Evolutionary conservation across 2,329 filamentous ascomycete species (phyloP), one percentile per base, ranked within the genome.

Genomic region (Hypoxylon sp.): DNA sequence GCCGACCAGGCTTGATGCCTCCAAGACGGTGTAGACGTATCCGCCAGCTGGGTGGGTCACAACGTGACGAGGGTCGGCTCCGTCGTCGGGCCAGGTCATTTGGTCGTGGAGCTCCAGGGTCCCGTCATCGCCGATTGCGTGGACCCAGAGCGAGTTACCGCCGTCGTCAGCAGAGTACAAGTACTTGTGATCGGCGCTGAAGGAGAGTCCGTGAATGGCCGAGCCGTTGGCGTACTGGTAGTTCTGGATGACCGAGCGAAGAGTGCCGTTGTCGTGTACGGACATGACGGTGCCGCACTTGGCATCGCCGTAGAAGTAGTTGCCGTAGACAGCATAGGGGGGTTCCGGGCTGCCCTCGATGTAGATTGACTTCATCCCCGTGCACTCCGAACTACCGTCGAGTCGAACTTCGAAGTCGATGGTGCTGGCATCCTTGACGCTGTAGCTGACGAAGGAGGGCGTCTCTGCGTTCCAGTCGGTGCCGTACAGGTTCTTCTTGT

Each of bases 91-190:
- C 10, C 67, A 72, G 1, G 43, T 26, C 15, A 71, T 6, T 13
- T 46, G 58, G 10, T 26, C 48, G 0, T 70, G 60, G 13, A 34
- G 32, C 2, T 50, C 43, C 4, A 75, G 39, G 4, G 49, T 34
- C 3, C 72, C 73, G 3, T 68, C 70, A 5, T 6, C 20, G 43
- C 71, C 65, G 53, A 74, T 67, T 6, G 11, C 43, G 51, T 77
- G 76, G 13, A 73, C 72, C 75, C 73, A 76, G 30, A 78, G 77
- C 57, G 79, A 79, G 70, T 84, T 82, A 52, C 78, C 80, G 24
- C 73, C 73, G 65, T 81, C 78, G 65, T 84, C 81, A 19, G 82
- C 81, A 10, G 81, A 82, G 71, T 83, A 81, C 15, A 84, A 71
- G 65, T 80, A 81, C 44, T 76, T 74, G 57, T 79, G 77, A 24